Conservation (phyloP, 2,329 filamentous ascomycete genomes). For the Colletotrichum higginsianum region DNA sequence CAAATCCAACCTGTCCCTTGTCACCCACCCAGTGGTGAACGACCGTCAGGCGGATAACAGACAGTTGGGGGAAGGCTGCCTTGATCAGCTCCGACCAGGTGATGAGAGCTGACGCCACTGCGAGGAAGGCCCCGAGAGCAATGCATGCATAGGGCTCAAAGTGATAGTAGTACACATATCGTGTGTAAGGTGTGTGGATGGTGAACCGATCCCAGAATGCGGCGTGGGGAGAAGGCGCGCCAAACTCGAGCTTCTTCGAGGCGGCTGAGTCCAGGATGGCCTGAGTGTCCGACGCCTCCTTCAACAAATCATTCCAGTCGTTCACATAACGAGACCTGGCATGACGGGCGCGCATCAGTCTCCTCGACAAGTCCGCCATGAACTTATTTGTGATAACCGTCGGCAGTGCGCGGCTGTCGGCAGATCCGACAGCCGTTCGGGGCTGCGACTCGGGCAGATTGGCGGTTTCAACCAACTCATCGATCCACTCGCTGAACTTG, state of each 20-base stretch:
- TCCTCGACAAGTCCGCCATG: conserved; percentile 88
- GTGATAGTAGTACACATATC: conserved; percentile 83
- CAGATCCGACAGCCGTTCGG: conserved; percentile 57
- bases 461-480: conserved; percentile 87
- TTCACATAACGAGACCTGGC: conserved; percentile 85
- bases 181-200: conserved; percentile 83
- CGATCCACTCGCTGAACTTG: conserved; percentile 93
- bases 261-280: conserved; percentile 86
- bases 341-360: conserved; percentile 85
- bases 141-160: conserved; percentile 79
- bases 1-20: conserved; percentile 84
- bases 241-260: conserved; percentile 86
- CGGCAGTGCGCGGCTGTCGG: conserved; percentile 70
- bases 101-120: conserved; percentile 83
- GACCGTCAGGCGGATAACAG: conserved; percentile 76
- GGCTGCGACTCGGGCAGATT: conserved; percentile 75
- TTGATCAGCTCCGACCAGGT: conserved; percentile 96
- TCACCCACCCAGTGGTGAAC: conserved; percentile 82
- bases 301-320: conserved; percentile 87
- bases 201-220: conserved; percentile 68
- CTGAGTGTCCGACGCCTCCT: conserved; percentile 82
- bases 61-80: conserved; percentile 82
- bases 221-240: conserved; percentile 68
- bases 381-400: conserved; percentile 94
- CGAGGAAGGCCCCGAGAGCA: conserved; percentile 75